Evolutionary conservation across 306 rosid genomes (phyloP), one percentile per base, ranked within the genome.

Genomic region (Hippophae rhamnoides): DNA sequence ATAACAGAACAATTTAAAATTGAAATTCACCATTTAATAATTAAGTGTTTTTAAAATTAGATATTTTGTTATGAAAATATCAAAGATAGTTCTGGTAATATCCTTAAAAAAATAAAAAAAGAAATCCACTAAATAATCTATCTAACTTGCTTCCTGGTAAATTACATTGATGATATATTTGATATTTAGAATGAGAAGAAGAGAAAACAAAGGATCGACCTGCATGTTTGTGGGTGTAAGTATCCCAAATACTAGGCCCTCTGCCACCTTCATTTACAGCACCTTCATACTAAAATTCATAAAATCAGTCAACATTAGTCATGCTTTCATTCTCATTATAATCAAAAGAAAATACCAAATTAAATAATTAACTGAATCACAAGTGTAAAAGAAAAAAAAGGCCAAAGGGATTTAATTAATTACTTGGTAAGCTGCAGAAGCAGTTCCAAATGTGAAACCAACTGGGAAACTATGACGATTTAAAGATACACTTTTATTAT

Each of bases 381-480:
- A 7, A 45, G 12, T 45, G 12, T 45, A 45, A 45, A 45, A 7
- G 12, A 7, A 44, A 45, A 45, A 45, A 45, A 45, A 45, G 9
- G 12, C 48, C 0, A 7, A 45, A 45, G 12, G 10, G 7, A 6
- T 45, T 45, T 45, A 45, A 45, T 47, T 8, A 56, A 45, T 47
- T 8, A 56, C 70, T 56, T 66, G 70, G 51, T 65, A 65, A 27
- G 70, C 52, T 8, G 70, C 14, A 1, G 70, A 55, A 3, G 62
- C 62, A 27, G 62, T 25, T 1, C 62, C 69, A 27, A 65, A 65
- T 7, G 56, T 38, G 13, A 65, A 65, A 11, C 40, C 55, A 6
- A 10, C 40, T 1, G 70, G 48, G 46, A 55, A 65, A 7, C 48
- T 46, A n/a, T 45, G 55, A 8, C 70, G 56, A 47, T 47, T 47